phyloP scores from a whole-genome alignment of 2,329 filamentous ascomycete species.

The Phaeosphaeria sp. region DNA sequence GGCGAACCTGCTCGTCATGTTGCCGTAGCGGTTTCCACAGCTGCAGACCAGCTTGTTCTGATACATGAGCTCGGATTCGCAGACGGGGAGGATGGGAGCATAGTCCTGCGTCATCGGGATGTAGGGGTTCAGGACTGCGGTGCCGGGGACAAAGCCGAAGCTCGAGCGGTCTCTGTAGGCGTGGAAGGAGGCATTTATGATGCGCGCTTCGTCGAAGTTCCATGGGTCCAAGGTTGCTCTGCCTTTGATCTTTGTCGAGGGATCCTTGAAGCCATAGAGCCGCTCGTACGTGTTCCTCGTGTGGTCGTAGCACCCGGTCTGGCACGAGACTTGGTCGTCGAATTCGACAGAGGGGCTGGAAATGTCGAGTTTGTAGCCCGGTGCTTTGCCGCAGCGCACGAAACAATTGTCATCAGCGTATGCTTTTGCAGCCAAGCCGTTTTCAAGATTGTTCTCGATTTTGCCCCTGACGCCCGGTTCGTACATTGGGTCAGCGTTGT shows the following conservation, averaged over 20 bases:
- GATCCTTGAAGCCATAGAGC: conserved; percentile 4
- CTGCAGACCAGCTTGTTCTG: not conserved
- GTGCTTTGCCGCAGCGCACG: not conserved
- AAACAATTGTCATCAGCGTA: conserved; percentile 8
- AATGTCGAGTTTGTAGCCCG: not conserved
- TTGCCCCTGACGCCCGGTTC: not conserved
- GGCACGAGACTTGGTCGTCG: not conserved
- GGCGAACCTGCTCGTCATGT: not conserved
- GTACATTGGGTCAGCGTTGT: not conserved
- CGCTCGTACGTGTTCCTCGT: not conserved
- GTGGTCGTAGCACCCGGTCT: conserved; percentile 5
- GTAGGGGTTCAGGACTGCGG: conserved; percentile 3
- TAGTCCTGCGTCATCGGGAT: not conserved
- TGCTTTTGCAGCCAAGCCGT: conserved; percentile 7
- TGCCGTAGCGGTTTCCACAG: conserved; percentile 9
- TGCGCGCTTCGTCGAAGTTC: not conserved
- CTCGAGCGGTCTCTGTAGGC: not conserved
- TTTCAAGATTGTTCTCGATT: conserved; percentile 5
- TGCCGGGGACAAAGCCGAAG: not conserved
- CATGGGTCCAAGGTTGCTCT: not conserved
- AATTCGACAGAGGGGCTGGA: not conserved
- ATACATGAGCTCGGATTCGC: not conserved
- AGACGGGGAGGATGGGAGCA: conserved; percentile 8
- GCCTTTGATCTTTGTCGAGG: not conserved
- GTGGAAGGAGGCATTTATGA: not conserved